These are phyloP conservation scores for Trametes gibbosa DNA, from an alignment of 768 basidiomycete genomes.

Conservation along the genomic window DNA sequence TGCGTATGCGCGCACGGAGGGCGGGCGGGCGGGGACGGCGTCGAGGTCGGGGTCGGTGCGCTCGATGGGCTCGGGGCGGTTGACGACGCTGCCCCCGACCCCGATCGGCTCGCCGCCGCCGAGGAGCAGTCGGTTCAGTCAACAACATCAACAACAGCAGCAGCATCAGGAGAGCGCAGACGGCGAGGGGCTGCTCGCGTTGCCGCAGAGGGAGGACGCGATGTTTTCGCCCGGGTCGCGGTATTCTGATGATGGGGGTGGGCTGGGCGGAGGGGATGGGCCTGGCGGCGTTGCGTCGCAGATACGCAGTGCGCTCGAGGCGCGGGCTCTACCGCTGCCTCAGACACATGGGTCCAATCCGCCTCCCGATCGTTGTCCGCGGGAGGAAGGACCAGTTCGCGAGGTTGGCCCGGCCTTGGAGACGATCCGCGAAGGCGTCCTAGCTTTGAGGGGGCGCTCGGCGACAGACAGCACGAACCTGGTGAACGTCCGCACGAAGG, in stretches of 20 bases:
- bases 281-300: not conserved
- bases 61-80: constrained; percentile 10
- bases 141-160: too few relatives aligned
- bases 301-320: not conserved
- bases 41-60: not conserved
- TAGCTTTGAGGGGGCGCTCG: constrained; percentile 10
- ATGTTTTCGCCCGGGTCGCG: constrained; percentile 12
- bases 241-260: constrained; percentile 13
- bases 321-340: not conserved
- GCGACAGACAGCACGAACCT: constrained; percentile 13
- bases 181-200: not conserved
- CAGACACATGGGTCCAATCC: not conserved
- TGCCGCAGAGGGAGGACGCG: not conserved
- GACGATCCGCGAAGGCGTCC: constrained; percentile 17
- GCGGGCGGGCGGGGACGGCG: too few relatives aligned
- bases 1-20: constrained; percentile 1
- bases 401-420: constrained; percentile 13
- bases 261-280: not conserved
- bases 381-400: not conserved
- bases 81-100: constrained; percentile 15
- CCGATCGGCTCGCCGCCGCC: constrained; percentile 11
- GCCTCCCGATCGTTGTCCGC: not conserved
- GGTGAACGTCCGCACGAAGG: constrained; percentile 24
- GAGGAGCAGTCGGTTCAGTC: not conserved
- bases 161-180: not conserved